phyloP scores from a whole-genome alignment of 352 stramenopile species.

The Pythium aphanidermatum region DNA sequence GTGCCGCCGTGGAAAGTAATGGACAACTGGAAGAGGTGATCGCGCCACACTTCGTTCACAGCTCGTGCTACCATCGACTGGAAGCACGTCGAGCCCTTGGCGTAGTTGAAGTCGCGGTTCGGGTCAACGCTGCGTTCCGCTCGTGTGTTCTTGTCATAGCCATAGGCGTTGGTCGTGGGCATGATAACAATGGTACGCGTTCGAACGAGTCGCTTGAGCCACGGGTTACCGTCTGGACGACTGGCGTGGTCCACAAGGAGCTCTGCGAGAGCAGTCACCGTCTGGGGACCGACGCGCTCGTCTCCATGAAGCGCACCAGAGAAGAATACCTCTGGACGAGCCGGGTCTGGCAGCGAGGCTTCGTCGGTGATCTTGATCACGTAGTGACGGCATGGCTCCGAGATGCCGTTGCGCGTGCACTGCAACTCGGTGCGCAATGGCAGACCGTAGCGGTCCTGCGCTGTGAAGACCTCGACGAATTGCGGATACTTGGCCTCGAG shows the following conservation, averaged over 20 bases:
- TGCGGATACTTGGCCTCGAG: constrained; percentile 52
- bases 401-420: constrained; percentile 35
- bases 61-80: constrained; percentile 89
- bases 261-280: constrained; percentile 66
- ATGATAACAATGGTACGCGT: constrained; percentile 75
- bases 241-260: constrained; percentile 53
- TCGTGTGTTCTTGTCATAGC: constrained; percentile 79
- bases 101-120: constrained; percentile 97
- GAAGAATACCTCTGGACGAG: constrained; percentile 92
- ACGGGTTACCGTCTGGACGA: constrained; percentile 35
- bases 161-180: constrained; percentile 90
- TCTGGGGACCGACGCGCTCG: constrained; percentile 88
- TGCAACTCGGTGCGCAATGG: constrained; percentile 40
- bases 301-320: constrained; percentile 93
- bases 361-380: constrained; percentile 85
- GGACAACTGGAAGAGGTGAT: constrained; percentile 94
- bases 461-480: constrained; percentile 74
- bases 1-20: constrained; percentile 97
- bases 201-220: constrained; percentile 71
- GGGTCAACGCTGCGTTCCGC: constrained; percentile 87
- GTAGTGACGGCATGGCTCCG: constrained; percentile 60
- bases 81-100: constrained; percentile 85
- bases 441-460: constrained; percentile 71
- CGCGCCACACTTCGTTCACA: constrained; percentile 94
- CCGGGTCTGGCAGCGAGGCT: constrained; percentile 40